Evolutionary conservation across 192 early-diverging fungal genomes (phyloP), one percentile per base, ranked within the genome.

Genomic region (Entomortierella chlamydospora): DNA sequence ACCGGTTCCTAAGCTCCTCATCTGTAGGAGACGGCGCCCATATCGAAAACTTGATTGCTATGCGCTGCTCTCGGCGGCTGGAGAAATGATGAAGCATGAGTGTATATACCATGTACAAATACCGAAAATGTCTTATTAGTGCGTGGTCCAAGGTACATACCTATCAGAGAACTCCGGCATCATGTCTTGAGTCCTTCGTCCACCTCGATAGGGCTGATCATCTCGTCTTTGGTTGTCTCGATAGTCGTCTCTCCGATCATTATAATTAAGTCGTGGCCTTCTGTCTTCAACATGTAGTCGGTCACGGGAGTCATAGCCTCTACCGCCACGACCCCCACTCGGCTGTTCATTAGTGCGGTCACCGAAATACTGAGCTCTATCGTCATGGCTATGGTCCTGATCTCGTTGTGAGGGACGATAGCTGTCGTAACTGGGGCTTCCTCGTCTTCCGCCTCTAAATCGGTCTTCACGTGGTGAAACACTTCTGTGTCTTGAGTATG

Each of bases 11-110:
- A 18, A 88, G 84, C 28, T 88, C 88, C 45, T 80, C 85, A 25
- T 70, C 82, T 0, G 89, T 84, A 15, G 87, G 89, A 1, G 89
- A 87, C 20, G 85, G 61, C 12, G 86, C 78, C 89, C 89, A 90
- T 25, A 90, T 86, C 0, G 86, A 85, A 42, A 85, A 83, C 25
- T 73, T 41, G 31, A 64, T 85, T 2, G 73, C 64, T 25, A 85
- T 64, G 6, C 87, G 77, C 45, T 87, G 63, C 0, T 64, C 72
- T 25, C 80, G 73, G 34, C 88, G 65, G 31, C 76, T 62, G 23
- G 54, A 67, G 43, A 79, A 54, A 10, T 7, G n/a, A 37, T 8
- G 9, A 59, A 29, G 22, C 9, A 43, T 43, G n/a, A 22, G 1
- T 7, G 29, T 59, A 22, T 8, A 52, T 63, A 5, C 51, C 60